Base-by-base conservation (phyloP, 2,329 filamentous ascomycete genomes). In the Trichoderma harzianum region DNA sequence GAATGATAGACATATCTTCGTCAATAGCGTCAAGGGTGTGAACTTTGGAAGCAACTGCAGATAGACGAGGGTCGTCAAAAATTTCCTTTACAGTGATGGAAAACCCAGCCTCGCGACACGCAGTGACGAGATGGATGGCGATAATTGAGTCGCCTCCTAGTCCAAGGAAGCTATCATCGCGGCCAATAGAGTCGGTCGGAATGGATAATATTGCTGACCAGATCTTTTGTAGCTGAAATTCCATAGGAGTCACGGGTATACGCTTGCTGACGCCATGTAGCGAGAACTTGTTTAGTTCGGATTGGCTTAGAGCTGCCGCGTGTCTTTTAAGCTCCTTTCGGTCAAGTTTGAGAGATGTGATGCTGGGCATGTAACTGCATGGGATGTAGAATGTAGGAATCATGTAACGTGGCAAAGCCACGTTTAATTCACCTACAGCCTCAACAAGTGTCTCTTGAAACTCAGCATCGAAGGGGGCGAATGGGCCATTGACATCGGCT, bases 61-160 rank as follows among this genome's bases (percentile, higher is more conserved):
- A 71, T 12, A 73, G 36, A 58, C 62, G 61, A 57, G 72, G 70
- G 34, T 73, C 51, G 43, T 73, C 69, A 47, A 73, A 69, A 3
- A 72, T 63, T 7, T 60, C 43, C 21, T 65, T 55, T 1, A 75
- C 74, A 2, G 71, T 73, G 18, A 76, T 26, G 1, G 53, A 60
- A 21, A 74, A 43, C 12, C 69, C 72, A 6, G 53, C 62, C 12
- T 70, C 55, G 26, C 64, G 63, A n/a, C 72, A 71, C 4, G 53
- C 57, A 7, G 69, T 69, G 24, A 69, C 65, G 1, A 72, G 57
- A 21, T 71, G 51, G 11, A 73, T 74, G 12, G 74, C 75, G 11
- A 60, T 68, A 28, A 78, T 74, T 16, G 76, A 77, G 85, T 89
- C 34, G 73, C 71, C 5, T 82, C 83, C 2, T 81, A 74, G 53